Base-by-base conservation (phyloP, 2,329 filamentous ascomycete species). In the Fusarium denticulatum region DNA sequence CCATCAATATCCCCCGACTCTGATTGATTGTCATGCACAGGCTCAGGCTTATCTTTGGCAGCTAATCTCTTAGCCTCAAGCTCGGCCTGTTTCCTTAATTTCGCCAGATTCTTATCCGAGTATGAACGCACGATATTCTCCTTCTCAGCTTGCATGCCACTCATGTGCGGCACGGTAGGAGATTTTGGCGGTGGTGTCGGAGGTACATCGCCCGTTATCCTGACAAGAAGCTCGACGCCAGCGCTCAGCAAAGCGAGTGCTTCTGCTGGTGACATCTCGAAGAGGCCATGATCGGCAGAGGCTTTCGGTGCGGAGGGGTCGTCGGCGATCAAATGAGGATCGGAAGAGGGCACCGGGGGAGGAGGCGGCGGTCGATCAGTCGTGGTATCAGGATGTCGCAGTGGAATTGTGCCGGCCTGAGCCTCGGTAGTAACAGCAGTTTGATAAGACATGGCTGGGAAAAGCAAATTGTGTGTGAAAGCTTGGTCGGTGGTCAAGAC, bases 231-330 rank as follows among this genome's bases (percentile, higher is more conserved):
- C 77, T 95, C 92, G 68, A 95, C 85, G 65, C 90, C 90, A 43
- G 90, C 87, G 74, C 91, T 91, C n/a, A 98, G 88, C 72, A 97
- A 85, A 78, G 92, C 93, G 78, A 98, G 88, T 10, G 95, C 95
- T 5, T 91, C 91, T 58, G 92, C 86, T 7, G 94, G 90, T 2
- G 90, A 85, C 67, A 98, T 87, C 58, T 89, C 89, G 83, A 93
- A 93, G 70, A 97, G 88, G 80, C 95, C 92, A 81, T 93, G 87
- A 66, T 83, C 79, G 74, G 83, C 71, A 71, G 80, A 75, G 45
- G 76, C 77, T 34, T 77, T 69, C 64, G 74, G 62, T 46, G 60
- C 69, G 77, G 64, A 45, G 60, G 60, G 69, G 47, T 78, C 75
- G 64, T 78, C 73, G 66, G 64, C 66, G 69, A 71, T 65, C 71